Conservation (phyloP, 768 basidiomycete genomes). For the Steccherinum ochraceum region DNA sequence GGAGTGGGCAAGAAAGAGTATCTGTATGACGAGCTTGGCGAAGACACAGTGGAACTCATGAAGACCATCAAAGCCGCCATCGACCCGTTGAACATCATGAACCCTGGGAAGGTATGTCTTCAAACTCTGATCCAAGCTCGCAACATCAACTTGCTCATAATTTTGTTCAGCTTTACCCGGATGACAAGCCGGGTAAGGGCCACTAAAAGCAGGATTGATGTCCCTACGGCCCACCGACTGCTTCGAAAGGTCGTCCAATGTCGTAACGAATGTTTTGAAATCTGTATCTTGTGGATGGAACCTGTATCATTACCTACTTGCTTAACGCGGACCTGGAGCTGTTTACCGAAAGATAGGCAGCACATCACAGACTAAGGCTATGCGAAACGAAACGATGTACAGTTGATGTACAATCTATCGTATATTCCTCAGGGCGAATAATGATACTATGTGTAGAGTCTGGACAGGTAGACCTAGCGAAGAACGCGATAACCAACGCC, state of each 20-base stretch:
- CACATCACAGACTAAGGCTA: no score
- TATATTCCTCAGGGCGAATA: background rate
- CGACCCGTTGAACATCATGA: conserved; percentile 41
- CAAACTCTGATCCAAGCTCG: background rate
- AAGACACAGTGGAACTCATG: conserved; percentile 46
- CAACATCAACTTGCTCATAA: background rate
- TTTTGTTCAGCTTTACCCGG: conserved; percentile 4
- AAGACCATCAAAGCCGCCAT: conserved; percentile 38
- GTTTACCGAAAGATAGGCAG: no score
- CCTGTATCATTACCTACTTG: no score
- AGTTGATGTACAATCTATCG: background rate
- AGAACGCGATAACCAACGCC: background rate
- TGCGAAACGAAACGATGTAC: no score
- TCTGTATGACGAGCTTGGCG: conserved; percentile 40
- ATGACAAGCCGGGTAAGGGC: background rate
- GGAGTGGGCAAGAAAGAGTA: conserved; percentile 44
- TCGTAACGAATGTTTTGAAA: background rate
- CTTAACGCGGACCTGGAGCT: no score
- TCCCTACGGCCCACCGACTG: background rate
- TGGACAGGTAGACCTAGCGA: background rate
- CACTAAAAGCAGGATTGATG: background rate
- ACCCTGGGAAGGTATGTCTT: conserved; percentile 36
- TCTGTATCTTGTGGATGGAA: background rate
- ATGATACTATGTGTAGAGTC: background rate
- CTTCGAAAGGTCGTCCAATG: no score